A percentile compares a stretch with the other conserved stretches of the same genome.
Conservation (phyloP, 2,329 filamentous ascomycete species). For the Pseudogymnoascus verrucosus region DNA sequence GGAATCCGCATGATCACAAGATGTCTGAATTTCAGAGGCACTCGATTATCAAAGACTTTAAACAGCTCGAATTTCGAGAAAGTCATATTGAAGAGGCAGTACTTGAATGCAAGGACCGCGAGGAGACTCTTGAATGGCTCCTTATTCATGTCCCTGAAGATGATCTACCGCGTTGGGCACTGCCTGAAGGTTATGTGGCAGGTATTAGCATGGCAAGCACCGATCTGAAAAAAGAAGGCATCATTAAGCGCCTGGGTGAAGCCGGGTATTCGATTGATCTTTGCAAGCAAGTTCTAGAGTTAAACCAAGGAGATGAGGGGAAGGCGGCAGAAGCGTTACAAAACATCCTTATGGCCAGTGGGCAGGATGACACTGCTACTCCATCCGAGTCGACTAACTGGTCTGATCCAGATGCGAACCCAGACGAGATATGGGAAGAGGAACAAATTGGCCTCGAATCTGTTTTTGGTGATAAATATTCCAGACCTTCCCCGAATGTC, state of each 20-base stretch:
- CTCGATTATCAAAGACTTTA: conserved; percentile 63
- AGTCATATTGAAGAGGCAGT: conserved; percentile 87
- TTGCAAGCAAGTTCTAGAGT: conserved; percentile 69
- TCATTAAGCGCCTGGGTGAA: conserved; percentile 71
- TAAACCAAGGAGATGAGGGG: conserved; percentile 62
- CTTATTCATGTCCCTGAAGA: conserved; percentile 96
- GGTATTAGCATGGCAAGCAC: conserved; percentile 80
- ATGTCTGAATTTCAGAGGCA: conserved; percentile 52
- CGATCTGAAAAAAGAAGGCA: conserved; percentile 71
- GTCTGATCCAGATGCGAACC: conserved; percentile 39
- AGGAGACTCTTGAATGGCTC: conserved; percentile 92
- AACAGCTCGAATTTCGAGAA: conserved; percentile 73
- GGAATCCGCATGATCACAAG: conserved; percentile 73
- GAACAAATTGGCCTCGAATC: conserved; percentile 78
- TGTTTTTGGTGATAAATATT: conserved; percentile 72
- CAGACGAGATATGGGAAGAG: conserved; percentile 69
- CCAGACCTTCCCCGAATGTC: conserved; percentile 49
- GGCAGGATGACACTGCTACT: conserved; percentile 25
- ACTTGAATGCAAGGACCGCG: conserved; percentile 78
- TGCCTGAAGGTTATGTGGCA: conserved; percentile 86
- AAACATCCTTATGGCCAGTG: conserved; percentile 50
- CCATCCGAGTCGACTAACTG: conserved; percentile 29
- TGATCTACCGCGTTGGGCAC: conserved; percentile 83
- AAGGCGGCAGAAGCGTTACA: conserved; percentile 76
- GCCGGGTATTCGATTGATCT: conserved; percentile 82